phyloP scores from a whole-genome alignment of 2,329 filamentous ascomycete species.

The Dactylella cylindrospora region DNA sequence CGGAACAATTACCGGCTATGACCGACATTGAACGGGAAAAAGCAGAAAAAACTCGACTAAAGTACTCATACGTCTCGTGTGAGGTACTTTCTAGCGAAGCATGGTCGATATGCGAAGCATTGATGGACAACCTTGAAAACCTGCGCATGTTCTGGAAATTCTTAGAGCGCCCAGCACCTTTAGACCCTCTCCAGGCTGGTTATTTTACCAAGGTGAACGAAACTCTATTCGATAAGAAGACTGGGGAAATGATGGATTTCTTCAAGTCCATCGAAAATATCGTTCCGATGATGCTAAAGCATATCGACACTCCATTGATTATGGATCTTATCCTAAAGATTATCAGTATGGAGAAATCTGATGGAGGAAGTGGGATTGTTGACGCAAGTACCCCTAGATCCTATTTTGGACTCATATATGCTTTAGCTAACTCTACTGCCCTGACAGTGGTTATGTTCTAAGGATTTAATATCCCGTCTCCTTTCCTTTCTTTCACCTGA shows the following conservation, averaged over 20 bases:
- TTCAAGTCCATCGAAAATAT: conserved; percentile 81
- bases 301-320: conserved; percentile 96
- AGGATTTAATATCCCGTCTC: conserved; percentile 81
- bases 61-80: conserved; percentile 89
- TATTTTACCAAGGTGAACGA: conserved; percentile 99
- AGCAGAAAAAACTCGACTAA: conserved; percentile 84
- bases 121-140: conserved; percentile 79
- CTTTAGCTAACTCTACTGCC: conserved; percentile 44
- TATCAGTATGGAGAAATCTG: conserved; percentile 89
- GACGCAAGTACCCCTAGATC: conserved; percentile 64
- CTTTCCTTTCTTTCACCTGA: conserved; percentile 84
- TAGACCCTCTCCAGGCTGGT: conserved; percentile 90
- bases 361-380: conserved; percentile 87
- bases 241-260: conserved; percentile 90
- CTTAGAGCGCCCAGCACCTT: conserved; percentile 75
- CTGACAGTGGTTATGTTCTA: conserved; percentile 80
- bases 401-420: neutral
- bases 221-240: conserved; percentile 95
- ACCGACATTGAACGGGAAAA: conserved; percentile 66
- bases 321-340: conserved; percentile 98
- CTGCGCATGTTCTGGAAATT: conserved; percentile 89
- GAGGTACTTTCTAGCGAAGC: conserved; percentile 94
- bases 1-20: conserved; percentile 53
- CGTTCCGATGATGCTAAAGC: conserved; percentile 80
- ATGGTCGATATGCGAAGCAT: conserved; percentile 91